phyloP scores from a whole-genome alignment of 2,329 filamentous ascomycete species.

The Colletotrichum australisinense region DNA sequence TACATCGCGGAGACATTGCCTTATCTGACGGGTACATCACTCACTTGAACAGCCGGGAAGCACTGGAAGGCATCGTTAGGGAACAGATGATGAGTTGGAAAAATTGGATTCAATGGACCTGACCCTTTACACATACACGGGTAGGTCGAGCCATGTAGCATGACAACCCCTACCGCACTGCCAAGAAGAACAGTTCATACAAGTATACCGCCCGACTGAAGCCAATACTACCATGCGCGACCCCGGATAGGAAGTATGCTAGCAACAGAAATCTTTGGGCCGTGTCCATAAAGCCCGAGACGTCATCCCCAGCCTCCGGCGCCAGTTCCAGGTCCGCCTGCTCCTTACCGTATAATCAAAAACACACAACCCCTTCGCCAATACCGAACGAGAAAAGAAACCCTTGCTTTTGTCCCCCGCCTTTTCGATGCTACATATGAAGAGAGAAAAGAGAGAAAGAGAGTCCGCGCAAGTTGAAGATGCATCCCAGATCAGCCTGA shows the following conservation, averaged over 20 bases:
- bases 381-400: conserved; percentile 14
- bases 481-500: conserved; percentile 29
- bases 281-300: conserved; percentile 8
- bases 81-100: background rate
- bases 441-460: conserved; percentile 29
- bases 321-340: conserved; percentile 18
- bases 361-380: conserved; percentile 18
- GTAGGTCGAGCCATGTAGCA: background rate
- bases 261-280: background rate
- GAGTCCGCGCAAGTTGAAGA: conserved; percentile 24
- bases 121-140: conserved; percentile 1
- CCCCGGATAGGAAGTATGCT: background rate
- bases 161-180: background rate
- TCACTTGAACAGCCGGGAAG: background rate
- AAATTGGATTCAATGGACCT: background rate
- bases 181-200: background rate
- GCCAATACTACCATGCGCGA: background rate
- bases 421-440: conserved; percentile 27
- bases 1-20: background rate
- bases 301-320: conserved; percentile 15
- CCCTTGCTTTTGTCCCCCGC: conserved; percentile 28
- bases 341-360: conserved; percentile 22
- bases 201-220: background rate
- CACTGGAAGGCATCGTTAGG: background rate
- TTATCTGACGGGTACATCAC: background rate